These are phyloP conservation scores for Aschersonia sp. DNA, from an alignment of 2,329 filamentous ascomycete species.

Conservation along the genomic window DNA sequence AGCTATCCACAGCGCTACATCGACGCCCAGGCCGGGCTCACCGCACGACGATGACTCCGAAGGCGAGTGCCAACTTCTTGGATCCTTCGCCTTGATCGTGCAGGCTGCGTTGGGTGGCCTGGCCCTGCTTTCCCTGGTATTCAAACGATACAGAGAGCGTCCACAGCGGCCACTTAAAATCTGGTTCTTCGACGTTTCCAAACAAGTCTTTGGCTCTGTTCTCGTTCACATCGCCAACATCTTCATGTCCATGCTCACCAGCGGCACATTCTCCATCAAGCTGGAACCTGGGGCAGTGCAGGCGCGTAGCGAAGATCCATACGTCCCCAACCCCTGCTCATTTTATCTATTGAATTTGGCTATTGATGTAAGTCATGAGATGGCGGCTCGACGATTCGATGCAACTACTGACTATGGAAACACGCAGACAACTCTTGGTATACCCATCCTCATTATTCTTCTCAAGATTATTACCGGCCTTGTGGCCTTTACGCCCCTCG, in stretches of 20 bases:
- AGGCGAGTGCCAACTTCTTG: slow-evolving; percentile 76
- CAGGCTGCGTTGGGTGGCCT: slow-evolving; percentile 75
- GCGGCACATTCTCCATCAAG: slow-evolving; percentile 62
- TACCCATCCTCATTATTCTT: slow-evolving; percentile 83
- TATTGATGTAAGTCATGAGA: slow-evolving; percentile 64
- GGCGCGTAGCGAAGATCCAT: slow-evolving; percentile 36
- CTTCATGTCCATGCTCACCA: slow-evolving; percentile 91
- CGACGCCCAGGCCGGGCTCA: slow-evolving; percentile 10
- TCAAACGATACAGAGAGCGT: slow-evolving; percentile 82
- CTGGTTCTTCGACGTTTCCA: slow-evolving; percentile 95
- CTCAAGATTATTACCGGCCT: slow-evolving; percentile 63
- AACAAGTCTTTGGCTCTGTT: slow-evolving; percentile 89
- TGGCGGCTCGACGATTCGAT: neutral
- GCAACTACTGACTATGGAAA: neutral
- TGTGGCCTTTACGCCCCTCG: slow-evolving; percentile 62
- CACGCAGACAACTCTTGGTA: slow-evolving; percentile 70
- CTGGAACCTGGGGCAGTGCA: slow-evolving; percentile 29
- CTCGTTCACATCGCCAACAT: slow-evolving; percentile 87
- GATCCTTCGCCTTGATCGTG: slow-evolving; percentile 80
- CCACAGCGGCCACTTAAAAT: slow-evolving; percentile 89
- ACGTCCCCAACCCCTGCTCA: slow-evolving; percentile 82
- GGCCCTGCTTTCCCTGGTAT: slow-evolving; percentile 75
- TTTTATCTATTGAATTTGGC: slow-evolving; percentile 90
- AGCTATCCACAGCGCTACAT: slow-evolving; percentile 8
- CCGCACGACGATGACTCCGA: slow-evolving; percentile 30